Percentiles rank a stretch among this genome's conserved stretches.
Conservation (phyloP, 768 basidiomycete species). For the Suillus paluster region DNA sequence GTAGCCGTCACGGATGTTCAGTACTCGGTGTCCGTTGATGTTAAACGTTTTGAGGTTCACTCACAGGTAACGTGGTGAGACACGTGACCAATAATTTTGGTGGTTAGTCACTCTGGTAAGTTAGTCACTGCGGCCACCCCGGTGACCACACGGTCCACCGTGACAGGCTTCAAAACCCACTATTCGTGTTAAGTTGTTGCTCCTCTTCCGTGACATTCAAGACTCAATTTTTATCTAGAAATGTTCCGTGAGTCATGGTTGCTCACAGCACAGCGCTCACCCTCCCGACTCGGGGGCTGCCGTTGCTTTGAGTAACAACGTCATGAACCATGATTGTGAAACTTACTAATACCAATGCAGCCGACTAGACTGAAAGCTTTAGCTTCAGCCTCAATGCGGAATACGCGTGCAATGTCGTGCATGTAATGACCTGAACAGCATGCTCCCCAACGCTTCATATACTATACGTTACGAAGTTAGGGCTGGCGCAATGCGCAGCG, state of each 20-base stretch:
- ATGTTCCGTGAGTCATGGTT: not conserved
- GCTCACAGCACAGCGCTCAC: no score
- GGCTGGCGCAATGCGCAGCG: not conserved
- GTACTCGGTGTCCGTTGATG: not conserved
- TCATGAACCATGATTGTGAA: not conserved
- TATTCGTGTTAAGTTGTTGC: not conserved
- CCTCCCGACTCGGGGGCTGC: not conserved
- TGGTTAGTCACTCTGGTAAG: no score
- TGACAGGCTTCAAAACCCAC: no score
- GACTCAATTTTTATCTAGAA: not conserved
- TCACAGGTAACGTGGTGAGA: not conserved
- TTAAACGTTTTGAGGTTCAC: not conserved
- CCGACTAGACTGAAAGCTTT: not conserved
- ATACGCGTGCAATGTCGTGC: not conserved
- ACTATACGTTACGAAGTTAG: not conserved
- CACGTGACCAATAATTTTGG: not conserved
- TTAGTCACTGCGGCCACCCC: no score
- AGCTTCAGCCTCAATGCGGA: not conserved
- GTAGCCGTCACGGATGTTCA: not conserved
- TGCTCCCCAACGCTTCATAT: not conserved
- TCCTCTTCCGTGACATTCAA: not conserved
- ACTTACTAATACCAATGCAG: not conserved
- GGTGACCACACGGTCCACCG: no score
- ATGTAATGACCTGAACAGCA: not conserved
- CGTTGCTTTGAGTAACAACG: not conserved